Evolutionary conservation across 2,329 filamentous ascomycete species (phyloP), one percentile per base, ranked within the genome.

Genomic region (Diaporthe batatas): DNA sequence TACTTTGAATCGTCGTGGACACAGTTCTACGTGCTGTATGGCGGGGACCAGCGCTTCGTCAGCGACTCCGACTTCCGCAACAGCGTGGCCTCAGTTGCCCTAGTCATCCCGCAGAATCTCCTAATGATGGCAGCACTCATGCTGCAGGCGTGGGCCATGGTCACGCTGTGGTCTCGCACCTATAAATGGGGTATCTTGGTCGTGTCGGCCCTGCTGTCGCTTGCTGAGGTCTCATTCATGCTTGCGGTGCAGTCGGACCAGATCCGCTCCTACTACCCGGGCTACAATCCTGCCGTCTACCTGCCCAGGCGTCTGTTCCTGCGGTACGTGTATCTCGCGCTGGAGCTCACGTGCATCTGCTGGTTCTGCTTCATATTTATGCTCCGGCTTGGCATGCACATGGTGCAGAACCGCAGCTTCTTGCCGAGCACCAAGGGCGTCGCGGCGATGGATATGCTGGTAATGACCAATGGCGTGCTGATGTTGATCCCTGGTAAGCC

Each of bases 1-100:
- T 92, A 88, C 80, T 91, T 90, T 78, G 88, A 89, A 11, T 90
- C 90, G 3, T 83, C 86, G 5, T 91, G 90, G 76, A 84, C 87
- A 76, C 84, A 91, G 68, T 87, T 91, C 71, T 95, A 94, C 80
- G 82, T 87, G 29, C 82, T 86, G 75, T 88, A 91, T 78, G 80
- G 88, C 3, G 79, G 78, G 4, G 91, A 94, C 81, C 87, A 83
- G 73, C 83, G 83, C 2, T 79, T 79, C 3, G 84, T 94, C 23
- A 81, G 84, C 0, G 49, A 39, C 0, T 55, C 34, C 36, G 83
- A 85, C 75, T 84, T 80, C 73, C 72, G 77, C 57, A 76, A 77
- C 59, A 84, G 81, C 74, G 79, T 84, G 4, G 81, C 81, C 0
- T 83, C 82, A 10, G 86, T 83, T 25, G 80, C 81, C 25, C 78